Evolutionary conservation across 2,329 filamentous ascomycete species (phyloP), one percentile per base, ranked within the genome.

Genomic region (Fusarium sp.): DNA sequence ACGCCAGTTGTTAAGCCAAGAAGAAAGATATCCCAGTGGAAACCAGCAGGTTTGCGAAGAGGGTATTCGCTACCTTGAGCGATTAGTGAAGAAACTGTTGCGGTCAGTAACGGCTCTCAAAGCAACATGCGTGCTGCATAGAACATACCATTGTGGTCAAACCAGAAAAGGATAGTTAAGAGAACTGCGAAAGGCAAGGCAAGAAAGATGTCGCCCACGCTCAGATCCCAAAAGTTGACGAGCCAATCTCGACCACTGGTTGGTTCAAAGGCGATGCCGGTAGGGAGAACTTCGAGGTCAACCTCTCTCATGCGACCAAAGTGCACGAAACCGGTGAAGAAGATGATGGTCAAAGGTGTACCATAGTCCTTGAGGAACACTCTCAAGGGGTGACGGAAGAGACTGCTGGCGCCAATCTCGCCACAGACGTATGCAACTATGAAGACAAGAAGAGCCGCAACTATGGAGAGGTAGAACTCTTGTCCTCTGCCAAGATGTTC

Each of bases 341-440:
- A 97, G 62, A 97, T 81, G 55, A 94, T 87, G 0, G 91, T 93
- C 63, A 95, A 81, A 0, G 93, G 93, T 0, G 93, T 96, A 52
- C 93, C 93, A 75, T 97, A 97, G 77, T 97, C 93, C 76, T 96
- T 93, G 68, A 97, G 84, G 72, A 97, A 96, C 67, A 94, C 89
- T 20, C 93, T 87, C 10, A 96, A 81, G 37, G 89, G 88, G 58
- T 94, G 89, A 19, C 88, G 86, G 77, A 97, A 95, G 3, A 96
- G 82, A 49, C 85, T 86, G 73, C 91, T 90, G 19, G 83, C 82
- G 25, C 93, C 93, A 14, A 96, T 77, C 61, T 90, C 84, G 57
- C 90, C 90, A 73, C 91, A 93, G 27, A 90, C 78, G 75, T 94
- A 96, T 41, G 90, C 92, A 37, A 89, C 85, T 75, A 90, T 90